These are phyloP conservation scores for Eucalyptus sp. DNA, from an alignment of 345 rosid species.

Conservation along the genomic window DNA sequence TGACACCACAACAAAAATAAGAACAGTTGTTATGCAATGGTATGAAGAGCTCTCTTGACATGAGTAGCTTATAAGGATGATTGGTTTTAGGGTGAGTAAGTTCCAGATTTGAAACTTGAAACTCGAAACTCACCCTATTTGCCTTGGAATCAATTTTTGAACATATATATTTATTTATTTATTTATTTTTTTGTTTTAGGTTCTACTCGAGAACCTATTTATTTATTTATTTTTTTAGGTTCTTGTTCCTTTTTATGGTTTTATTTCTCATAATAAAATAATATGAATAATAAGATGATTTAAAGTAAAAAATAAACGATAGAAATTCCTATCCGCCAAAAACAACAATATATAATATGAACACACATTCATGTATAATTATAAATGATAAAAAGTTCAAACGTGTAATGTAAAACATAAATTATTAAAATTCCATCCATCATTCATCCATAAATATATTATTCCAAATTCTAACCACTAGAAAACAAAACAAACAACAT, in stretches of 20 bases:
- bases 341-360: not conserved
- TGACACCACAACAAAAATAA: not conserved
- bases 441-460: not conserved
- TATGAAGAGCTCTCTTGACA: not conserved
- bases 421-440: not conserved
- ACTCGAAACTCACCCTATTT: too few relatives aligned
- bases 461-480: not conserved
- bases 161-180: fast-evolving
- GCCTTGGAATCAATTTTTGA: not conserved
- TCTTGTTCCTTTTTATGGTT: not conserved
- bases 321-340: too few relatives aligned
- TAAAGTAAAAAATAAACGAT: too few relatives aligned
- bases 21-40: not conserved
- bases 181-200: too few relatives aligned
- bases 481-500: not conserved
- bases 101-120: fast-evolving
- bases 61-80: not conserved
- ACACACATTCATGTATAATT: not conserved
- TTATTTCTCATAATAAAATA: too few relatives aligned
- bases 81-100: fast-evolving
- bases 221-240: too few relatives aligned
- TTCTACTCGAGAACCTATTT: not conserved
- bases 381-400: too few relatives aligned
- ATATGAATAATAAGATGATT: too few relatives aligned
- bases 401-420: too few relatives aligned